These are phyloP conservation scores for Medicago ruthenica DNA, from an alignment of 306 rosid species.

Conservation along the genomic window DNA sequence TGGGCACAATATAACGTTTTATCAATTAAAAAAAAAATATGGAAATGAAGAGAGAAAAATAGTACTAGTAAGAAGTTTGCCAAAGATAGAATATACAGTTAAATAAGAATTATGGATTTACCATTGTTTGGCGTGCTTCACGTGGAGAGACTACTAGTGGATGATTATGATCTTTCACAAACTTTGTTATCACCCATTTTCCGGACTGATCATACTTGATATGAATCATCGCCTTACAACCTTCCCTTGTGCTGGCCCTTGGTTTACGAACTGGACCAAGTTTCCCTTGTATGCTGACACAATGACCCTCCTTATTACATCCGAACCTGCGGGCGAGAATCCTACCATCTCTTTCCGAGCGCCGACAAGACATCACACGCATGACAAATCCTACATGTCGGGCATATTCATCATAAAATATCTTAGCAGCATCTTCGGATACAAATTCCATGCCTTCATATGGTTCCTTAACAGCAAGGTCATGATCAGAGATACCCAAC, in stretches of 20 bases:
- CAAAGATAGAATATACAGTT: slow-evolving; percentile 2
- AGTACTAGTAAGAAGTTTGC: neutral
- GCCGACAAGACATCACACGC: slow-evolving; percentile 98
- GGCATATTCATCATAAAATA: slow-evolving; percentile 92
- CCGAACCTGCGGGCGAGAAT: slow-evolving; percentile 97
- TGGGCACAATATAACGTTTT: neutral
- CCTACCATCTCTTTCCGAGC: slow-evolving; percentile 94
- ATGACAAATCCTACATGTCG: slow-evolving; percentile 84
- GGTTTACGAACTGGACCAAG: slow-evolving; percentile 79
- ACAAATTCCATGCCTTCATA: slow-evolving; percentile 88
- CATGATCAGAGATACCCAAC: slow-evolving; percentile 50
- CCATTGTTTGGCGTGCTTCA: slow-evolving; percentile 98
- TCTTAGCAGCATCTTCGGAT: slow-evolving; percentile 95
- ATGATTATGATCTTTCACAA: slow-evolving; percentile 92
- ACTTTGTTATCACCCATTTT: slow-evolving; percentile 93
- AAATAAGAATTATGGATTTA: slow-evolving; percentile 49
- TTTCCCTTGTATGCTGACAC: slow-evolving; percentile 84
- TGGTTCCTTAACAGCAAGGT: slow-evolving; percentile 68
- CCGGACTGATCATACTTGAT: slow-evolving; percentile 84
- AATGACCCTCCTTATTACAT: slow-evolving; percentile 88
- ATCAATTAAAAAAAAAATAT: slow-evolving; percentile 14
- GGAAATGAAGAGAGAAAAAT: neutral
- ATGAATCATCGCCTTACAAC: slow-evolving; percentile 98
- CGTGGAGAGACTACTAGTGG: slow-evolving; percentile 85
- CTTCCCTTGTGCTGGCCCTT: slow-evolving; percentile 90